phyloP scores from a whole-genome alignment of 2,329 filamentous ascomycete genomes.

The Stagonosporopsis vannaccii region DNA sequence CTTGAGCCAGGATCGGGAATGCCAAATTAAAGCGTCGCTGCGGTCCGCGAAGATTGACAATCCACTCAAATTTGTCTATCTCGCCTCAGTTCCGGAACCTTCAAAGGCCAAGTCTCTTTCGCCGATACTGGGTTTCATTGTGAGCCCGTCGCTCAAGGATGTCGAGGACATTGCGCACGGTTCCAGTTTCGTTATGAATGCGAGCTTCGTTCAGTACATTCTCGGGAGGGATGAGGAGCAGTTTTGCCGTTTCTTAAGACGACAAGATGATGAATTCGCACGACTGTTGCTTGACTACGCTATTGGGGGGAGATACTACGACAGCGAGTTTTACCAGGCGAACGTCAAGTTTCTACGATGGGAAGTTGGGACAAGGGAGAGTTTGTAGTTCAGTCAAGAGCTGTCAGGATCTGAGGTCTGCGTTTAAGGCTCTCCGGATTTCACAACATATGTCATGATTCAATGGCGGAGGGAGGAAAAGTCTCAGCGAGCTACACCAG shows the following conservation, averaged over 20 bases:
- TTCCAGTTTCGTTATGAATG: constrained; percentile 28
- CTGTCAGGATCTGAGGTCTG: neutral
- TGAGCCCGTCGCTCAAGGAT: constrained; percentile 29
- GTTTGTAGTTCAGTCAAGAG: constrained; percentile 12
- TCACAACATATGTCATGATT: neutral
- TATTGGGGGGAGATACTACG: constrained; percentile 26
- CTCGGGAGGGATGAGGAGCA: constrained; percentile 25
- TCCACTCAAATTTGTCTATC: constrained; percentile 27
- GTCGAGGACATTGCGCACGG: constrained; percentile 26
- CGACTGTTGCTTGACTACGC: constrained; percentile 30
- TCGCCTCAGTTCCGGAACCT: constrained; percentile 19
- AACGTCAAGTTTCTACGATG: constrained; percentile 34
- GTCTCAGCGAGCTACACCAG: neutral
- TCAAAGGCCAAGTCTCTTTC: constrained; percentile 17
- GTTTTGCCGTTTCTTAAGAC: constrained; percentile 32
- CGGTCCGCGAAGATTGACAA: constrained; percentile 18
- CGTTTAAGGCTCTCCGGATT: neutral
- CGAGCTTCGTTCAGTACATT: constrained; percentile 29
- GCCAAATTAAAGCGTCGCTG: constrained; percentile 22
- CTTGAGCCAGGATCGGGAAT: constrained; percentile 24
- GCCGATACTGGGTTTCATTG: constrained; percentile 23
- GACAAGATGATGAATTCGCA: constrained; percentile 29
- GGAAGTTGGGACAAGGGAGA: constrained; percentile 31
- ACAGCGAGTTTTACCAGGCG: constrained; percentile 24
- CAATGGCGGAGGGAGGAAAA: neutral